A percentile compares a stretch with the other conserved stretches of the same genome.
These are phyloP conservation scores for Yamadazyma siamensis DNA, from an alignment of 1,139 yeast species.

Conservation along the genomic window DNA sequence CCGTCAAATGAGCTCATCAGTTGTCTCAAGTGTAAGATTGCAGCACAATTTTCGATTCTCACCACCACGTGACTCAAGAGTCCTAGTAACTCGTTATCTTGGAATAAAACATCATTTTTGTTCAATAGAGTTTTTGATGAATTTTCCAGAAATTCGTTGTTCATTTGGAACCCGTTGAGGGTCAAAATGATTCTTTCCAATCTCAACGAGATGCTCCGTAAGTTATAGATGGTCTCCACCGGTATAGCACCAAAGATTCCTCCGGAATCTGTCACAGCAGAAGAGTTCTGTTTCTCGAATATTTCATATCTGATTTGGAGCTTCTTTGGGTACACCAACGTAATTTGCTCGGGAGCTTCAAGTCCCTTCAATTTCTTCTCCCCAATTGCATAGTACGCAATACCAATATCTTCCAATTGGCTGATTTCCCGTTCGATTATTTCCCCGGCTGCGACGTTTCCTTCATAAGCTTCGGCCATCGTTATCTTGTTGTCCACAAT, in stretches of 20 bases:
- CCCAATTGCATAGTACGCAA: constrained; percentile 69
- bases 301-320: constrained; percentile 57
- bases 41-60: constrained; percentile 56
- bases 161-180: constrained; percentile 25
- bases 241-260: constrained; percentile 40
- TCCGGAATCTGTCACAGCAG: constrained; percentile 14
- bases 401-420: constrained; percentile 67
- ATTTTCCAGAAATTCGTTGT: constrained; percentile 27
- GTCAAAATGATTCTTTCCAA: constrained; percentile 48
- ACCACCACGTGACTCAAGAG: constrained; percentile 62
- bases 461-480: constrained; percentile 56
- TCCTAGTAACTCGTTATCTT: constrained; percentile 38
- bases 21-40: constrained; percentile 33
- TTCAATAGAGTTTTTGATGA: constrained; percentile 25
- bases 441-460: constrained; percentile 58
- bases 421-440: constrained; percentile 66
- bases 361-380: constrained; percentile 90
- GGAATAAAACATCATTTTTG: constrained; percentile 22
- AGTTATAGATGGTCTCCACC: constrained; percentile 41
- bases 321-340: constrained; percentile 70
- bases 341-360: constrained; percentile 87
- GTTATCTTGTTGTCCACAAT: constrained; percentile 38
- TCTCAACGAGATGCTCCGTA: constrained; percentile 47
- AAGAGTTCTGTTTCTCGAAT: constrained; percentile 27
- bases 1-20: constrained; percentile 25